phyloP scores from a whole-genome alignment of 371 early-diverging fungal species.

The Dinochytrium kinnereticum region DNA sequence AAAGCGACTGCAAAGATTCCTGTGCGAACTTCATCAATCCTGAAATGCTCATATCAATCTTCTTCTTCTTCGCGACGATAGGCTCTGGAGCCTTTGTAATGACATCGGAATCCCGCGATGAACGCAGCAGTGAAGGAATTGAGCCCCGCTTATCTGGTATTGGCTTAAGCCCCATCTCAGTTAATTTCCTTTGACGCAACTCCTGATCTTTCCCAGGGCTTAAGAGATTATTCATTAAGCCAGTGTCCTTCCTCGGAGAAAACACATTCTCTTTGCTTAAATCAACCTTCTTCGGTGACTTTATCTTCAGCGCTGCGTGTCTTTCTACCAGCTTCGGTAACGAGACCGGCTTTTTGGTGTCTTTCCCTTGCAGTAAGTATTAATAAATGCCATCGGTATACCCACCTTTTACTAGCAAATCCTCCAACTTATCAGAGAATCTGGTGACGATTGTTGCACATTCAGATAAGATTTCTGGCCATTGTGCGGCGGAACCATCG shows the following conservation, averaged over 20 bases:
- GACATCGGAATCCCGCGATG: not conserved
- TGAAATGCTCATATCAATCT: not conserved
- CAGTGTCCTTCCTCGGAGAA: not conserved
- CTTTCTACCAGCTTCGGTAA: not conserved
- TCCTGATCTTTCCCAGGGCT: not conserved
- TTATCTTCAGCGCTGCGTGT: not conserved
- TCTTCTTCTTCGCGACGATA: not conserved
- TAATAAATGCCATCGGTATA: not conserved
- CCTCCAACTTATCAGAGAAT: not conserved
- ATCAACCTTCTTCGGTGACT: constrained; percentile 7
- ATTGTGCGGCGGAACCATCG: not conserved
- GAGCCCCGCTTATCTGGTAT: not conserved
- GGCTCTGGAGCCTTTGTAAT: not conserved
- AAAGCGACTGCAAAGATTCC: not conserved
- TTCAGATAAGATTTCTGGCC: not conserved
- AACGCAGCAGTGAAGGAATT: constrained; percentile 2
- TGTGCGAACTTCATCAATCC: not conserved
- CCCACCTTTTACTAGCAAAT: not conserved
- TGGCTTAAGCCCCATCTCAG: not conserved
- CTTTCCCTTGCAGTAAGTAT: not conserved
- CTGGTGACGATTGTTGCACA: not conserved
- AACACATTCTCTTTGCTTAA: not conserved
- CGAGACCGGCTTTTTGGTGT: not conserved
- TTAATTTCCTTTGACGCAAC: not conserved
- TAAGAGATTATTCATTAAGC: not conserved